Base-by-base conservation (phyloP, 139 green algal species). In the Tetraselmis chui region DNA sequence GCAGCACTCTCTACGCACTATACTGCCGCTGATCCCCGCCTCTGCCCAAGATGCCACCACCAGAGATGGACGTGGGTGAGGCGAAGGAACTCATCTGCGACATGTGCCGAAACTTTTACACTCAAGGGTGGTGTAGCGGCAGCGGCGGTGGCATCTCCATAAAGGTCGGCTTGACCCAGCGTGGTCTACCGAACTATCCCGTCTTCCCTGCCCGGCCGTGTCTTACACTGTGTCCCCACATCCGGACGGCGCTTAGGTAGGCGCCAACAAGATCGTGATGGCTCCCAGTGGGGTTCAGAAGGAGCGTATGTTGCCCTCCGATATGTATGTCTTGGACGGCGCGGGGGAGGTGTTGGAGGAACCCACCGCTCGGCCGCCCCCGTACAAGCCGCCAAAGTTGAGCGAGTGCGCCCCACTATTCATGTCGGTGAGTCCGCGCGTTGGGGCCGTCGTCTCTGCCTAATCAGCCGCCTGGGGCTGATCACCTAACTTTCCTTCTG, bases 271-370 rank as follows among this genome's bases (percentile, higher is more conserved):
- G 29, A 96, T 98, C 31, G 92, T 96, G 1, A 97, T 98, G 94
- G 92, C 95, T 5, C 94, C 94, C 26, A 95, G 89, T 0, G 89
- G 94, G 29, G 94, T 97, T 32, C 96, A 98, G 83, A 98, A 98
- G 89, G 95, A 98, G 90, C 88, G 95, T 1, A 98, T 98, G 96
- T 29, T 90, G 77, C 82, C 93, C 0, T 87, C 91, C 18, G 95
- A 98, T 88, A 98, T 98, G 93, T 99, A 96, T 78, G 94, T 98
- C 28, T 86, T 98, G 80, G 90, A 97, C 79, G 31, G 27, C 11
- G 81, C 89, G 30, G 95, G 94, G 31, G 85, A 90, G 0, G 83
- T 97, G 18, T 2, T 94, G 27, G 59, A 95, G 59, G 90, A 87
- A 0, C 94, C 94, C 2, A 84, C 80, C 76, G 80, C 88, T 0